Base-by-base conservation (phyloP, 345 rosid species). In the Streptanthus diversifolius region DNA sequence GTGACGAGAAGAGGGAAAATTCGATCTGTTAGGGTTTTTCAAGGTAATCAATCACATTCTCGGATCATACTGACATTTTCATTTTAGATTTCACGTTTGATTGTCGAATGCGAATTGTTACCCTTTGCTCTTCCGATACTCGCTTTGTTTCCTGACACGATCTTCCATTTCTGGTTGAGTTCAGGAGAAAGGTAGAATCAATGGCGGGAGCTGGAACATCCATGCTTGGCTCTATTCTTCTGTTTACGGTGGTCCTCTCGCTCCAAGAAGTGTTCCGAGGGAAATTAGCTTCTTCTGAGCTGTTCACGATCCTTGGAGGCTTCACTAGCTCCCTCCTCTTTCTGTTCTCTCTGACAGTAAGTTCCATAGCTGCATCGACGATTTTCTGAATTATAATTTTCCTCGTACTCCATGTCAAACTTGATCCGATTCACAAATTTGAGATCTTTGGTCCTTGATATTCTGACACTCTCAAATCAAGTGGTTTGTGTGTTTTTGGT, bases 161-260 rank as follows among this genome's bases (percentile, higher is more conserved):
- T 43, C 0, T 27, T 8, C 43, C 36, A 43, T 43, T 25, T 66
- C 49, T 35, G 15, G 22, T 11, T 63, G 49, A 7, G 52, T 63
- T 40, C 25, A 9, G 44, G 41, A 63, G 11, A 5, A 57, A 9
- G 18, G 18, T 33, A 52, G 79, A 88, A 45, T 40, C 69, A 62
- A 88, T 89, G 96, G 90, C 87, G 33, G 89, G 89, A 48, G 55
- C 87, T 19, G 90, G 91, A 51, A 89, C 88, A 67, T 86, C 92
- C 1, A 91, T 89, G 92, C 52, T 87, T 5, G 87, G 85, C 43
- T 85, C 93, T 8, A 60, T 85, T 70, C 92, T 86, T 33, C 53
- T 81, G 36, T 87, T 89, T 70, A 79, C 79, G 3, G 84, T 87
- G 57, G 75, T 89, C 69, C 86, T 89, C 17, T 91, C 89, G 3